Percentiles rank a stretch among this genome's conserved stretches.
Conservation (phyloP, 495 filamentous ascomycete species). For the Neohortaea acidophila region DNA sequence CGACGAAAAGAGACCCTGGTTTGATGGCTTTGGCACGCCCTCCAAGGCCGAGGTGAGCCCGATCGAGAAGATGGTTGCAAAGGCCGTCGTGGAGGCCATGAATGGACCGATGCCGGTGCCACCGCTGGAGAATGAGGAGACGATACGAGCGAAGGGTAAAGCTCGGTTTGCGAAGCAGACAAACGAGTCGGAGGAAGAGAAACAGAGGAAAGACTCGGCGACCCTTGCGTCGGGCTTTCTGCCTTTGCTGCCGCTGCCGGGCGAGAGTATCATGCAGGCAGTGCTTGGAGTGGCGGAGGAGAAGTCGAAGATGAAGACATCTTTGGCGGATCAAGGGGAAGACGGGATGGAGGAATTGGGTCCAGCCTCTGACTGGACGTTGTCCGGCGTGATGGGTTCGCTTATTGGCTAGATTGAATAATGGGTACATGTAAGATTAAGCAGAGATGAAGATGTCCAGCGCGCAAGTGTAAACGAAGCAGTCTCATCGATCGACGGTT, state of each 20-base stretch:
- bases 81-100: constrained; percentile 6
- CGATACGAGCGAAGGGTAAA: constrained; percentile 8
- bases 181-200: not conserved
- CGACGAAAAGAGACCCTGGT: not conserved
- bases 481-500: too few relatives aligned
- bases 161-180: constrained; percentile 3
- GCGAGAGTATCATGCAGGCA: constrained; percentile 4
- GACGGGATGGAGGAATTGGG: not conserved
- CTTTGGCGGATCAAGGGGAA: not conserved
- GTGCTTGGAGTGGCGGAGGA: too few relatives aligned
- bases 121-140: constrained; percentile 9
- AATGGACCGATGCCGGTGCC: not conserved
- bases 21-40: constrained; percentile 12
- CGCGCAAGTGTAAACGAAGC: too few relatives aligned
- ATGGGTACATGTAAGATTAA: too few relatives aligned
- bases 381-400: too few relatives aligned
- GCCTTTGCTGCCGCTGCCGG: not conserved
- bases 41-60: constrained; percentile 4
- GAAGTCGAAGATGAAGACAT: not conserved
- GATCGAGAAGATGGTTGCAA: constrained; percentile 8
- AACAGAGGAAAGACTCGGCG: constrained; percentile 5
- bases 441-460: too few relatives aligned
- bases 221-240: not conserved
- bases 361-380: not conserved
- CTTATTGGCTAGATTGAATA: too few relatives aligned